Evolutionary conservation across 352 stramenopile genomes (phyloP), one percentile per base, ranked within the genome.

Genomic region (Pilasporangium apinafurcum): DNA sequence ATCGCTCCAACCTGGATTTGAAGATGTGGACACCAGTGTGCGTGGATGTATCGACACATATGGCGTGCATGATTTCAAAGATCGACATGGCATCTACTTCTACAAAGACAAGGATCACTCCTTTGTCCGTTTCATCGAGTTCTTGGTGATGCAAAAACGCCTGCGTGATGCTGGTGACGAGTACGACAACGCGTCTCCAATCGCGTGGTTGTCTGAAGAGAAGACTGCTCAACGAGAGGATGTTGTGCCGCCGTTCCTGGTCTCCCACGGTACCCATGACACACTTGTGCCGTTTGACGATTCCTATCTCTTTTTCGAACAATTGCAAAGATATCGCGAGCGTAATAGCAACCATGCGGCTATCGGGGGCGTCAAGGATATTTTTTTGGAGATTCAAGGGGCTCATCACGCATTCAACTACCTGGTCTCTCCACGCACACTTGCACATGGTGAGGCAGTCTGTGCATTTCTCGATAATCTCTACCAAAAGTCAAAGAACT

Each of bases 341-440:
- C 25, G 25, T 26, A 48, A 22, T 9, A 59, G 56, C 40, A 54
- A 60, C 20, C 35, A 55, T 7, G 45, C 53, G 14, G 37, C 58
- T 16, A 55, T 65, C 6, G 60, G 48, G 6, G 60, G 53, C 10
- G 65, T 84, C 6, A 41, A 62, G 12, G 73, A 86, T 55, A 49
- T 84, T 16, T 86, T 81, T 39, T 39, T 84, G 9, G 54, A 76
- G 29, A 56, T 86, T 8, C 71, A 68, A 0, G 65, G 57, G 18
- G 63, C 70, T 8, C 65, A 65, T 22, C 73, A 86, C 61, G 75
- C 73, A 53, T 86, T 86, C 44, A 82, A 83, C 37, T 73, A 70
- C 41, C 22, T 84, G 22, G 22, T 76, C 8, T 84, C 73, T 17
- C 73, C 71, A 16, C 62, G 73, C 37, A 52, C 70, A 8, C 50